Conservation (phyloP, 2,329 filamentous ascomycete species). For the Hymenoscyphus fraxineus region DNA sequence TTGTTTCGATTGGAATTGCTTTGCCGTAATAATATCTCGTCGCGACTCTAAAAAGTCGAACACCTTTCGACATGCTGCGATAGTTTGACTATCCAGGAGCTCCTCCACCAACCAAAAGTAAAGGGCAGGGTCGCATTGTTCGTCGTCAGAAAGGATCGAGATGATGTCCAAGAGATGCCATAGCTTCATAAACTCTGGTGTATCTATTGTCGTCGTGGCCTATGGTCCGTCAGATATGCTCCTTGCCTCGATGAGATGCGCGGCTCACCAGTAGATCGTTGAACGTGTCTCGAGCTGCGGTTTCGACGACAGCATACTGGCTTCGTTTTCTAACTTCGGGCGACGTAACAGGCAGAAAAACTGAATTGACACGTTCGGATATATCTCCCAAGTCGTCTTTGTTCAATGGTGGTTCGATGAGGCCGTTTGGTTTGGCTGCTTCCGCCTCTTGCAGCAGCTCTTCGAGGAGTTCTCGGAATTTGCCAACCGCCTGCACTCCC, state of each 20-base stretch:
- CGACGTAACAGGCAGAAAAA: slow-evolving; percentile 33
- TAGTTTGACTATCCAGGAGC: slow-evolving; percentile 91
- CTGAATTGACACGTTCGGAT: slow-evolving; percentile 41
- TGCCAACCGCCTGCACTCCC: slow-evolving; percentile 50
- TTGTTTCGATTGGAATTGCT: slow-evolving; percentile 77
- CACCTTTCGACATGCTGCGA: slow-evolving; percentile 82
- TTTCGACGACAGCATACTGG: slow-evolving; percentile 73
- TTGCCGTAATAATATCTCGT: slow-evolving; percentile 79
- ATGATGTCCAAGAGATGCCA: slow-evolving; percentile 95
- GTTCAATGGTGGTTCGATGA: slow-evolving; percentile 71
- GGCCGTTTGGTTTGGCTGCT: slow-evolving; percentile 52
- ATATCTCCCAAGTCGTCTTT: slow-evolving; percentile 61
- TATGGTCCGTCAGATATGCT: slow-evolving; percentile 42
- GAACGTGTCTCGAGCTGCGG: slow-evolving; percentile 76
- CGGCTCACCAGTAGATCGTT: slow-evolving; percentile 69
- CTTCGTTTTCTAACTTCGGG: slow-evolving; percentile 41
- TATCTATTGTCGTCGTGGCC: slow-evolving; percentile 72
- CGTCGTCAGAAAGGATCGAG: slow-evolving; percentile 80
- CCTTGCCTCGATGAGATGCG: slow-evolving; percentile 26
- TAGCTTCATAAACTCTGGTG: slow-evolving; percentile 73
- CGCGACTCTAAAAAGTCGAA: slow-evolving; percentile 96
- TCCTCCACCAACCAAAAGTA: slow-evolving; percentile 92
- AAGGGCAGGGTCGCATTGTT: slow-evolving; percentile 72
- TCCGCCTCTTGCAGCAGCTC: slow-evolving; percentile 57
- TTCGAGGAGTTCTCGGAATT: slow-evolving; percentile 52